Conservation (phyloP, 2,329 filamentous ascomycete genomes). For the Trichoderma oligosporum region DNA sequence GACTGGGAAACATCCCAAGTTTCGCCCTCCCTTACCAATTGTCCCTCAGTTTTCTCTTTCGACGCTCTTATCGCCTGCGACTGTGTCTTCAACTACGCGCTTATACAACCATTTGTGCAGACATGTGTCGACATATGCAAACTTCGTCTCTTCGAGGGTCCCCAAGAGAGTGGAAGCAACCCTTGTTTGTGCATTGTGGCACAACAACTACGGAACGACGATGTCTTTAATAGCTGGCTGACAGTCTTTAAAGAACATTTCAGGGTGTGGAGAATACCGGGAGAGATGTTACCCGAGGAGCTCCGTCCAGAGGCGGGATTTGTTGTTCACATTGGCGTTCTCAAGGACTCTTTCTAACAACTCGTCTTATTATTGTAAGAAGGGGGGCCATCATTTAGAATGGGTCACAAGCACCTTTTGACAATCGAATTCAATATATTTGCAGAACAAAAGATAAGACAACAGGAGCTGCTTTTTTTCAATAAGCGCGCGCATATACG, state of each 20-base stretch:
- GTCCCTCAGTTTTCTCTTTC: slow-evolving; percentile 46
- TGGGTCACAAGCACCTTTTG: background rate
- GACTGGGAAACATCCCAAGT: slow-evolving; percentile 78
- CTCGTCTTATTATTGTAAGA: no score
- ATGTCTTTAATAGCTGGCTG: slow-evolving; percentile 83
- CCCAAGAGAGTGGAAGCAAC: background rate
- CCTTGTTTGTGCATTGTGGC: slow-evolving; percentile 76
- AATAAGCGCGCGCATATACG: slow-evolving; percentile 3
- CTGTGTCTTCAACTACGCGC: slow-evolving; percentile 89
- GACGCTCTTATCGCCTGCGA: slow-evolving; percentile 82
- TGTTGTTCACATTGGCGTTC: slow-evolving; percentile 72
- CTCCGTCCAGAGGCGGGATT: slow-evolving; percentile 68
- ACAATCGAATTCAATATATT: background rate
- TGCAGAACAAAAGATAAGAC: background rate
- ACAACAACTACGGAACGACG: slow-evolving; percentile 80
- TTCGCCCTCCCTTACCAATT: slow-evolving; percentile 40
- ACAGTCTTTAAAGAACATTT: slow-evolving; percentile 64
- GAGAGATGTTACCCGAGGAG: slow-evolving; percentile 55
- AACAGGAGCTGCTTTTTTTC: background rate
- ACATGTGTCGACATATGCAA: slow-evolving; percentile 73
- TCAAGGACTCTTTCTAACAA: slow-evolving; percentile 37
- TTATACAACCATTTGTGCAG: slow-evolving; percentile 77
- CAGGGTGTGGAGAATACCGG: slow-evolving; percentile 70
- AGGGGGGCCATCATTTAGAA: background rate
- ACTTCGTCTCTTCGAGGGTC: slow-evolving; percentile 40